Conservation (phyloP, 2,329 filamentous ascomycete species). For the Talaromyces atroroseus region DNA sequence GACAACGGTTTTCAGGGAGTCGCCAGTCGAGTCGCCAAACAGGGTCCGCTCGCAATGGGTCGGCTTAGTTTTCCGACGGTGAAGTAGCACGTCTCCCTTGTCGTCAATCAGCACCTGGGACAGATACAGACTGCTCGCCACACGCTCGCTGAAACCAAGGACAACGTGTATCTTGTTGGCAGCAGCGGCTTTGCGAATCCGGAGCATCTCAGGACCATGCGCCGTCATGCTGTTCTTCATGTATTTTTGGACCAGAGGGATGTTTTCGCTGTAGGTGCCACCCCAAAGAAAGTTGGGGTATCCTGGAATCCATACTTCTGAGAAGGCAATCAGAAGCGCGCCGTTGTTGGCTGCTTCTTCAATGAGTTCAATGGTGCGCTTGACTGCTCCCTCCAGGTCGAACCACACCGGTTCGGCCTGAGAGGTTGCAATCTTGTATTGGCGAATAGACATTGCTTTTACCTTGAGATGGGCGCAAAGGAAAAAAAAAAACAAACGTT, state of each 20-base stretch:
- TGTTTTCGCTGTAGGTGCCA: neutral
- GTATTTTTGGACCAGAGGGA: conserved; percentile 29
- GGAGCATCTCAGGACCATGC: conserved; percentile 50
- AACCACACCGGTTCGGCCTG: neutral
- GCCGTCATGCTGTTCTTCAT: conserved; percentile 47
- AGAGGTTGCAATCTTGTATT: no score
- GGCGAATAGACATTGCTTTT: no score
- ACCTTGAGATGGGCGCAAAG: no score
- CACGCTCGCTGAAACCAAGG: conserved; percentile 51
- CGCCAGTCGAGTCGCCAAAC: conserved; percentile 52
- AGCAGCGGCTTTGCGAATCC: conserved; percentile 47
- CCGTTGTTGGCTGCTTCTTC: conserved; percentile 31
- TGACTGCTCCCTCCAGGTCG: neutral
- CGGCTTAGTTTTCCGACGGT: conserved; percentile 54
- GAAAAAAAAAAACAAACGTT: no score
- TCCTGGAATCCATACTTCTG: conserved; percentile 52
- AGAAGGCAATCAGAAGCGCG: conserved; percentile 52
- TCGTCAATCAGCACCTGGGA: conserved; percentile 50
- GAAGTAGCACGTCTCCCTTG: conserved; percentile 46
- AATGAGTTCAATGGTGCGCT: neutral
- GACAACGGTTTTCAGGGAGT: conserved; percentile 47
- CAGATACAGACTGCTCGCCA: conserved; percentile 49
- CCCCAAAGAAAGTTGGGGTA: conserved; percentile 34
- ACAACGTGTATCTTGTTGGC: conserved; percentile 50
- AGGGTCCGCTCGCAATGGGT: conserved; percentile 53